A percentile compares a stretch with the other conserved stretches of the same genome.
Evolutionary conservation across 1,284 basidiomycete species (phyloP).

Genomic region (Gomphus sp.): DNA sequence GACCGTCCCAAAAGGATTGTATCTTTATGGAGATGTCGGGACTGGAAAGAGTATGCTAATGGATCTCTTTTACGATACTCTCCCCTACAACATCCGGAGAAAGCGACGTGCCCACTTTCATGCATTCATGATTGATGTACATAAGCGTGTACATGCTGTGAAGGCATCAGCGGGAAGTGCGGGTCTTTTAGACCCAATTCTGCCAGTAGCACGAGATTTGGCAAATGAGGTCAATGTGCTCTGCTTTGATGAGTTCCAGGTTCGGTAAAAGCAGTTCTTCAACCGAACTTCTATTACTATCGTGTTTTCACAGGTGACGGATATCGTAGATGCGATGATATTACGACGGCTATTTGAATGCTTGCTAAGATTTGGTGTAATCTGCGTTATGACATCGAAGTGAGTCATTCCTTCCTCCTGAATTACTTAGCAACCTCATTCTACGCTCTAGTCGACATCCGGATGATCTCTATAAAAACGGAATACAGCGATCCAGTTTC

Average conservation of each 20-base stretch:
- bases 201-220: constrained; percentile 83
- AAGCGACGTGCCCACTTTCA: constrained; percentile 94
- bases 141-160: constrained; percentile 82
- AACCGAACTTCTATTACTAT: neutral
- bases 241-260: constrained; percentile 99
- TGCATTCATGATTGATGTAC: constrained; percentile 98
- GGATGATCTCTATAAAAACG: constrained; percentile 97
- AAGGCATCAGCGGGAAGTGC: constrained; percentile 59
- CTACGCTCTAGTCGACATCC: constrained; percentile 77
- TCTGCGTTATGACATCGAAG: constrained; percentile 97
- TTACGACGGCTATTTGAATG: constrained; percentile 82
- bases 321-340: constrained; percentile 99
- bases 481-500: constrained; percentile 96
- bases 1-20: constrained; percentile 78
- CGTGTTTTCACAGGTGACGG: constrained; percentile 61
- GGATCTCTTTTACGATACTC: constrained; percentile 93
- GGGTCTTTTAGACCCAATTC: constrained; percentile 73
- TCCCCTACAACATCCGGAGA: constrained; percentile 65
- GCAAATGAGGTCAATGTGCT: constrained; percentile 81
- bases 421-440: neutral
- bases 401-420: constrained; percentile 28
- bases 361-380: constrained; percentile 81
- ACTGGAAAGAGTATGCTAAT: constrained; percentile 99
- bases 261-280: constrained; percentile 24
- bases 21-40: constrained; percentile 96